phyloP scores from a whole-genome alignment of 257 asterid species.

The Solanum stenotomum region DNA sequence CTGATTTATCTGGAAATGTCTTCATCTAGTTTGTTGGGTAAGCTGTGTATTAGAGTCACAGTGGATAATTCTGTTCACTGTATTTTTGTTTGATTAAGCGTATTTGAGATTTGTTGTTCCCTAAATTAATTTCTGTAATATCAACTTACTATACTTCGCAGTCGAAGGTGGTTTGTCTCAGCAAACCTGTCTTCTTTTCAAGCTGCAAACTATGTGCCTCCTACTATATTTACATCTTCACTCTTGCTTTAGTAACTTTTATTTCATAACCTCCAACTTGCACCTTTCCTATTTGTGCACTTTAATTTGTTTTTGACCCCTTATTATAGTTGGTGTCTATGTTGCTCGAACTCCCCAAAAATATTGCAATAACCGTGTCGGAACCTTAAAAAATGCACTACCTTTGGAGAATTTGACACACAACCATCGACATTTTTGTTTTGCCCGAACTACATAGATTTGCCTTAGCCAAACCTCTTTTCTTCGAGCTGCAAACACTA shows the following conservation, averaged over 20 bases:
- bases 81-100: not conserved
- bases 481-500: not conserved
- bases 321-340: not conserved
- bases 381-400: not conserved
- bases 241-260: not conserved
- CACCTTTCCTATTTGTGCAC: not conserved
- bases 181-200: not conserved
- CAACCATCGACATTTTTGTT: not conserved
- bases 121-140: not conserved
- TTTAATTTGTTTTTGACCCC: not conserved
- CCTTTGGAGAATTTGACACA: not conserved
- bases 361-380: not conserved
- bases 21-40: not conserved
- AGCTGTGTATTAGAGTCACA: not conserved
- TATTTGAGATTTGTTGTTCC: not conserved
- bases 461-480: not conserved
- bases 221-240: not conserved
- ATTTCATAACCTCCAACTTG: not conserved
- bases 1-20: not conserved
- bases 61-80: not conserved
- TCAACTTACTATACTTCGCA: not conserved
- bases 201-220: not conserved
- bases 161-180: not conserved
- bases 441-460: not conserved
- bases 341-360: not conserved